These are phyloP conservation scores for Triglochin maritima DNA, from an alignment of 106 monocot genomes.

Conservation along the genomic window DNA sequence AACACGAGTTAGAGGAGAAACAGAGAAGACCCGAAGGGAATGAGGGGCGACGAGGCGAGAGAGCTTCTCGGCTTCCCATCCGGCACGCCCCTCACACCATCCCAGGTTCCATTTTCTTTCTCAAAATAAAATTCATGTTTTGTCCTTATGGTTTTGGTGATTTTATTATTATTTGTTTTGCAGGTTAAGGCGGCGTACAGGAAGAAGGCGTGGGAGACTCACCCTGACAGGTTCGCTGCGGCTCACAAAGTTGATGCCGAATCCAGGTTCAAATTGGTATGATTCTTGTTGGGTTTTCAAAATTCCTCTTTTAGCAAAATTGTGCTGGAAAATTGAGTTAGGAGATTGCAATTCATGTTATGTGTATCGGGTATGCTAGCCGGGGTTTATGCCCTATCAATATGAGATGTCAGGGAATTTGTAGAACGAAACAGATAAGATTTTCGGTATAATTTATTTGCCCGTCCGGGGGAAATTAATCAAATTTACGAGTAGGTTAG, in stretches of 20 bases:
- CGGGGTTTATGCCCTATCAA: too few relatives aligned
- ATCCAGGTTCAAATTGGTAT: constrained; percentile 49
- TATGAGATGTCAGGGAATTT: too few relatives aligned
- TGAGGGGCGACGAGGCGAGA: constrained; percentile 34
- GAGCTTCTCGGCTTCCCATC: constrained; percentile 38
- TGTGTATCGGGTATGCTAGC: too few relatives aligned
- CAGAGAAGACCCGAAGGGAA: constrained; percentile 1
- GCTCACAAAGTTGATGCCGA: constrained; percentile 48
- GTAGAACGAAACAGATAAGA: too few relatives aligned
- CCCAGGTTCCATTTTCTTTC: constrained; percentile 17
- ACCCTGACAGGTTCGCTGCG: constrained; percentile 53
- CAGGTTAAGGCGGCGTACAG: constrained; percentile 63
- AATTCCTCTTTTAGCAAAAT: too few relatives aligned
- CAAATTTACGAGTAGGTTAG: too few relatives aligned
- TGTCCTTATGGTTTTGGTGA: background rate
- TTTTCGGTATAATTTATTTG: too few relatives aligned
- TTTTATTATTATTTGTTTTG: background rate
- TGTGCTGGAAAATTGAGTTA: too few relatives aligned
- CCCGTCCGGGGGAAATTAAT: too few relatives aligned
- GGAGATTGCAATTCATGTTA: too few relatives aligned
- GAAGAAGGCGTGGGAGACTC: constrained; percentile 51
- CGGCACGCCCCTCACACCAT: constrained; percentile 25
- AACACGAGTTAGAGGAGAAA: too few relatives aligned
- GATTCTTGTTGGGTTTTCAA: background rate
- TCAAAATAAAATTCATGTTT: background rate